Evolutionary conservation across 2,329 filamentous ascomycete species (phyloP).

Genomic region (Phialocephala subalpina): DNA sequence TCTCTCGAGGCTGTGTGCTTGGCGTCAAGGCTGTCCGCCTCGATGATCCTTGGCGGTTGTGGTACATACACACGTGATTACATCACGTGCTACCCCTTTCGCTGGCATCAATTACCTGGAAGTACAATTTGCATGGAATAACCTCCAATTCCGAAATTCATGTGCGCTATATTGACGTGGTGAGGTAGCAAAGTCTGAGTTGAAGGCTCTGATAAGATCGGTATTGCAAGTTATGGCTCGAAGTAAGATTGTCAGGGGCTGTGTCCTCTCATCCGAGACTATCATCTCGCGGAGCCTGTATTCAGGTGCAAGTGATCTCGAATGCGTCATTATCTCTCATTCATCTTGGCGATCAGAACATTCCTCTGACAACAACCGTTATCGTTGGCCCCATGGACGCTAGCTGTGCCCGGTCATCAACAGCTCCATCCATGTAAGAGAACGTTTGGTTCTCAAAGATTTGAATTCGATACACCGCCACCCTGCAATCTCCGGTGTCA

Average conservation of each 20-base stretch:
- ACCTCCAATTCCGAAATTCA: too few species aligned
- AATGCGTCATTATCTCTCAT: conserved; percentile 2
- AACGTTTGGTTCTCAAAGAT: background rate
- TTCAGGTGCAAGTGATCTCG: background rate
- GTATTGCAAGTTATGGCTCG: background rate
- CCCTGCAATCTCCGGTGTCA: background rate
- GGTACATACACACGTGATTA: background rate
- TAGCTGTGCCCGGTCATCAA: background rate
- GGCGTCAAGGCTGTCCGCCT: conserved; percentile 3
- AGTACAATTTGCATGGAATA: too few species aligned
- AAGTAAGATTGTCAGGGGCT: background rate
- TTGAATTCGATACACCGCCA: background rate
- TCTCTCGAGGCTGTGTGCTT: conserved; percentile 8
- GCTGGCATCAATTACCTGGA: background rate
- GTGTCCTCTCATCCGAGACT: background rate
- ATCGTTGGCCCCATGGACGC: background rate
- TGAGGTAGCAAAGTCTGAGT: background rate
- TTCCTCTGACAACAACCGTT: background rate
- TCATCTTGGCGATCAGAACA: background rate
- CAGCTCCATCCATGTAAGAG: background rate
- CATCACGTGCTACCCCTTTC: background rate
- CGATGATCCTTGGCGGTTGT: background rate
- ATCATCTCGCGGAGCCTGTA: background rate
- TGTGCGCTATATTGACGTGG: too few species aligned
- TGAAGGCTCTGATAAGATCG: background rate